These are phyloP conservation scores for Aspergillus quadrilineatus DNA, from an alignment of 2,329 filamentous ascomycete genomes.

Conservation along the genomic window DNA sequence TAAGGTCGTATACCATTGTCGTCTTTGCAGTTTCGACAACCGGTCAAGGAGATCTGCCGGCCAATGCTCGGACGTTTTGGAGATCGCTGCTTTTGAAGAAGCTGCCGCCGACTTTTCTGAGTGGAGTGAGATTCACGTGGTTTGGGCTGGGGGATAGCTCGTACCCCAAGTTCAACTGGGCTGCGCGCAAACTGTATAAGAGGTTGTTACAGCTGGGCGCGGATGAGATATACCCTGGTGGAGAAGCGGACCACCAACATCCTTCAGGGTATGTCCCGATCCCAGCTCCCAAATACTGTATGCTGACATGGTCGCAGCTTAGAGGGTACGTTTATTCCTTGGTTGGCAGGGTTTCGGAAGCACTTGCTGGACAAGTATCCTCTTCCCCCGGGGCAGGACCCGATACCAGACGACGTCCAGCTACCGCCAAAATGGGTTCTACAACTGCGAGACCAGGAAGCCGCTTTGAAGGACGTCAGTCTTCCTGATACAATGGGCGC, in stretches of 20 bases:
- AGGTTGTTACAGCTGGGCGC: conserved; percentile 82
- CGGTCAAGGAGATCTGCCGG: conserved; percentile 88
- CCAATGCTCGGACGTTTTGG: conserved; percentile 82
- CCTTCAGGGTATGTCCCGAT: conserved; percentile 69
- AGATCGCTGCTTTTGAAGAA: conserved; percentile 76
- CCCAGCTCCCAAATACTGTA: neutral
- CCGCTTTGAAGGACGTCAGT: conserved; percentile 1
- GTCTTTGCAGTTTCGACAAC: conserved; percentile 88
- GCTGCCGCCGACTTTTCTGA: conserved; percentile 68
- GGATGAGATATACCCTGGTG: conserved; percentile 69
- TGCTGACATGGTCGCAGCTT: conserved; percentile 53
- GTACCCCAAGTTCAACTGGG: conserved; percentile 95
- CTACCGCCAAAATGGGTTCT: conserved; percentile 74
- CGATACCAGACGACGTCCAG: conserved; percentile 71
- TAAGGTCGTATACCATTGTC: conserved; percentile 38
- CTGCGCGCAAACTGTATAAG: conserved; percentile 81
- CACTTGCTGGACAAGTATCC: conserved; percentile 68
- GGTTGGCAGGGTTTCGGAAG: conserved; percentile 67
- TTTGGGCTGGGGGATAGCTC: conserved; percentile 95
- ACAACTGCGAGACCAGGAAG: conserved; percentile 12
- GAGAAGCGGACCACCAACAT: conserved; percentile 91
- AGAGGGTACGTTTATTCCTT: conserved; percentile 77
- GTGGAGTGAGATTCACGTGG: conserved; percentile 70
- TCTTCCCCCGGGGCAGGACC: conserved; percentile 62
- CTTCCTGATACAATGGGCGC: conserved; percentile 7